These are phyloP conservation scores for Penicillium sp. DNA, from an alignment of 2,329 filamentous ascomycete genomes.

Conservation along the genomic window DNA sequence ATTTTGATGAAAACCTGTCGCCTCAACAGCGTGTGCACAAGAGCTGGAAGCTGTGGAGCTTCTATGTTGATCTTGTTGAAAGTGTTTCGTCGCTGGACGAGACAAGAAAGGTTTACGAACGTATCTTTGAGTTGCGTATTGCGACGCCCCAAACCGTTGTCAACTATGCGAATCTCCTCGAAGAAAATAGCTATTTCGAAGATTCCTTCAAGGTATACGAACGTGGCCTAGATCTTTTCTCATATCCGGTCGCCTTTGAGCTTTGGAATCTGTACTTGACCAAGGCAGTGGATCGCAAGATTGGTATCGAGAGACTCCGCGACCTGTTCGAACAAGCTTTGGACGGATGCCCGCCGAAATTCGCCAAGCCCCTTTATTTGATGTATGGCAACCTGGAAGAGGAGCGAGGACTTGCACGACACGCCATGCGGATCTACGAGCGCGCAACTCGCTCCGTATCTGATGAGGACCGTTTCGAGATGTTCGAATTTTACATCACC, in stretches of 20 bases:
- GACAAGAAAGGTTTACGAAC: conserved; percentile 89
- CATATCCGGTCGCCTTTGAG: conserved; percentile 95
- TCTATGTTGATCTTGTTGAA: conserved; percentile 97
- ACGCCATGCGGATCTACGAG: conserved; percentile 99
- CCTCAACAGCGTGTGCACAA: conserved; percentile 97
- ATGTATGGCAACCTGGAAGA: conserved; percentile 99
- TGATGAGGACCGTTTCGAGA: conserved; percentile 90
- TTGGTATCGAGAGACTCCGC: conserved; percentile 86
- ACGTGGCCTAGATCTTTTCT: conserved; percentile 94
- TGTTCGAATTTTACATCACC: conserved; percentile 99
- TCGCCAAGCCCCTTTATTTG: conserved; percentile 91
- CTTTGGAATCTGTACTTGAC: conserved; percentile 98
- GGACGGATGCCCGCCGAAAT: conserved; percentile 90
- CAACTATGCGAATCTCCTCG: conserved; percentile 93
- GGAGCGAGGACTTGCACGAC: conserved; percentile 86
- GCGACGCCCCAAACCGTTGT: conserved; percentile 97
- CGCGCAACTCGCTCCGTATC: conserved; percentile 90
- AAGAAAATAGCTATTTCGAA: conserved; percentile 92
- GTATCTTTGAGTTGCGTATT: conserved; percentile 96
- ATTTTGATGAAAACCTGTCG: conserved; percentile 91
- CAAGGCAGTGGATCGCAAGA: conserved; percentile 94
- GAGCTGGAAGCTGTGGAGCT: conserved; percentile 99
- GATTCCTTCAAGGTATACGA: conserved; percentile 98
- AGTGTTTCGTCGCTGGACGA: conserved; percentile 88
- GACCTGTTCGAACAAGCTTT: conserved; percentile 97